Percentiles rank a stretch among this genome's conserved stretches.
These are phyloP conservation scores for Chlamydomonas schloesseri DNA, from an alignment of 139 green algal genomes.

Conservation along the genomic window DNA sequence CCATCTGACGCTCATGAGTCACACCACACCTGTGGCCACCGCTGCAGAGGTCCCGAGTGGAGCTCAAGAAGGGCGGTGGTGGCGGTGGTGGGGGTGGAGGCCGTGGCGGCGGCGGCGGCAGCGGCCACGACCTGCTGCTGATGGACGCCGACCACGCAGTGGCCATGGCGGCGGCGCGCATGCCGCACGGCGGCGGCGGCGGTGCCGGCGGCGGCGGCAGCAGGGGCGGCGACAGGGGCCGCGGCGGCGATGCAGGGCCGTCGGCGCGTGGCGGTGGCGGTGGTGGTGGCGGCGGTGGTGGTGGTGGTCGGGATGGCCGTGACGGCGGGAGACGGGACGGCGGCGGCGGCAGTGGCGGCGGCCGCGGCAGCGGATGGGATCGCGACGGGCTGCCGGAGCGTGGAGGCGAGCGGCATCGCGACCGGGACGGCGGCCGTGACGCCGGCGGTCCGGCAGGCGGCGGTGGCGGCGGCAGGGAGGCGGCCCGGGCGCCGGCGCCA, in stretches of 20 bases:
- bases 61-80: conserved; percentile 35
- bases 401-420: not conserved
- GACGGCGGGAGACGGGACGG: not conserved
- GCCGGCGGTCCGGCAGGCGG: not conserved
- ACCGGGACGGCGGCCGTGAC: not conserved
- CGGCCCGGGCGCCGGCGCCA: not conserved
- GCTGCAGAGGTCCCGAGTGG: conserved; percentile 49
- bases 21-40: too few relatives aligned
- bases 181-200: not conserved
- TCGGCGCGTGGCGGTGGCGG: not conserved
- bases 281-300: not conserved
- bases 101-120: not conserved
- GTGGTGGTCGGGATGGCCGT: not conserved
- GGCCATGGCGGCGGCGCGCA: not conserved
- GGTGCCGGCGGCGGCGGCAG: not conserved
- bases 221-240: not conserved
- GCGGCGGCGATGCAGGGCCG: not conserved
- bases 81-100: not conserved
- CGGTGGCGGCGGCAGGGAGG: not conserved
- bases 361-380: not conserved
- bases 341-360: not conserved
- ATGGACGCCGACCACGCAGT: conserved; percentile 12
- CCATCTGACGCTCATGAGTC: too few relatives aligned
- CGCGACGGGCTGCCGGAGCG: not conserved
- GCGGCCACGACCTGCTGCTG: conserved; percentile 43